These are phyloP conservation scores for Fomitopsis palustris DNA, from an alignment of 1,284 basidiomycete species.

Conservation along the genomic window DNA sequence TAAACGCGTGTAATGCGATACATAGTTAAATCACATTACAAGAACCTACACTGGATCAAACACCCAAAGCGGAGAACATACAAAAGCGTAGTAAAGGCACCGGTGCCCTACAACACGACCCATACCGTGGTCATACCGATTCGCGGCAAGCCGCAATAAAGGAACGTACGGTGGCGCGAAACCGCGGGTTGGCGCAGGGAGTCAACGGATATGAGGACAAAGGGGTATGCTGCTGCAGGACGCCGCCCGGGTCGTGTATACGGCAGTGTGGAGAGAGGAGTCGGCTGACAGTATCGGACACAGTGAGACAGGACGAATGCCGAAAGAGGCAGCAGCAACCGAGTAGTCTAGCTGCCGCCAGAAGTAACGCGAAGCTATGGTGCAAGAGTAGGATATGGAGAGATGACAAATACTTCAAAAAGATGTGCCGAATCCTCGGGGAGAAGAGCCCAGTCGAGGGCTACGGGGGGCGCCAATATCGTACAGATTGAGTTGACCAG, in stretches of 20 bases:
- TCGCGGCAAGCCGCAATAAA: not conserved
- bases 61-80: not conserved
- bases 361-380: not conserved
- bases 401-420: not conserved
- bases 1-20: not conserved
- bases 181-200: not conserved
- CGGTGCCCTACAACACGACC: constrained; percentile 1
- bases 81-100: not conserved
- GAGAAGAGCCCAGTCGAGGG: not conserved
- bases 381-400: not conserved
- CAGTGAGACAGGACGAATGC: not conserved
- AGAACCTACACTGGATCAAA: not conserved
- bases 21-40: not conserved
- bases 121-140: not conserved
- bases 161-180: not conserved
- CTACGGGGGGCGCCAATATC: not conserved
- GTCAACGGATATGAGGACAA: not conserved
- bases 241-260: not conserved
- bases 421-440: not conserved
- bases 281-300: not conserved
- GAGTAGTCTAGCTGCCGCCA: not conserved
- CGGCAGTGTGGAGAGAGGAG: not conserved
- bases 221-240: not conserved
- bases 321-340: not conserved
- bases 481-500: not conserved